Percentiles rank a stretch among this genome's conserved stretches.
Evolutionary conservation across 257 asterid species (phyloP).

Genomic region (Penstemon davidsonii): DNA sequence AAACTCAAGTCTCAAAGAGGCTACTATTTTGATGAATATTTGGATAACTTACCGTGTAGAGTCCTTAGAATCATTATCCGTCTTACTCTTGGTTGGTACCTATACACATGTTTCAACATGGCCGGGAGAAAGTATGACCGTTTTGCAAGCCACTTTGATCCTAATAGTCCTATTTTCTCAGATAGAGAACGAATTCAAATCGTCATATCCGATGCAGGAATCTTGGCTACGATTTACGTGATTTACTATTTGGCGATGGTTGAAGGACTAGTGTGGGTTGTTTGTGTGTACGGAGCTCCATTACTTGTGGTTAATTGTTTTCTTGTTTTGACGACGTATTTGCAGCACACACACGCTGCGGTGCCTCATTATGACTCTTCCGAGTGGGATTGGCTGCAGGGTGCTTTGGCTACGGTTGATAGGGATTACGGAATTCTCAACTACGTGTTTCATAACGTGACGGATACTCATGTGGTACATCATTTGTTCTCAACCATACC

Average conservation of each 20-base stretch:
- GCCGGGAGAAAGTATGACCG: constrained; percentile 66
- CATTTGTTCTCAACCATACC: constrained; percentile 81
- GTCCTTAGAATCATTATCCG: no score
- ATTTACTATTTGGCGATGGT: constrained; percentile 47
- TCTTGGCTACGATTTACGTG: constrained; percentile 38
- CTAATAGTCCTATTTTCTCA: constrained; percentile 61
- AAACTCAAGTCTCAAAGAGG: no score
- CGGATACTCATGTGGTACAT: constrained; percentile 73
- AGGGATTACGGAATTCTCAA: constrained; percentile 69
- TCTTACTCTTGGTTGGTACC: constrained; percentile 43
- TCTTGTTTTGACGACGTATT: constrained; percentile 65
- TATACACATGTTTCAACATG: constrained; percentile 58
- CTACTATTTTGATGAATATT: no score
- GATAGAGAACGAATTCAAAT: constrained; percentile 65
- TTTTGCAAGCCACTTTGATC: constrained; percentile 70
- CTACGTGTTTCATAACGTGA: constrained; percentile 67
- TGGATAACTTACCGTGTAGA: no score
- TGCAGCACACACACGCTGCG: constrained; percentile 79
- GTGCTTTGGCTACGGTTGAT: constrained; percentile 69
- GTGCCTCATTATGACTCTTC: constrained; percentile 74
- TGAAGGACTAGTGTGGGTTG: constrained; percentile 57
- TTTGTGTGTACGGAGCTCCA: constrained; percentile 56
- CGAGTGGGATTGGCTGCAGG: constrained; percentile 82
- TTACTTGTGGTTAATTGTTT: constrained; percentile 61
- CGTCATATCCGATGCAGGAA: constrained; percentile 55